Evolutionary conservation across 208 protist species (phyloP).

Genomic region (Phytomonas sp.): DNA sequence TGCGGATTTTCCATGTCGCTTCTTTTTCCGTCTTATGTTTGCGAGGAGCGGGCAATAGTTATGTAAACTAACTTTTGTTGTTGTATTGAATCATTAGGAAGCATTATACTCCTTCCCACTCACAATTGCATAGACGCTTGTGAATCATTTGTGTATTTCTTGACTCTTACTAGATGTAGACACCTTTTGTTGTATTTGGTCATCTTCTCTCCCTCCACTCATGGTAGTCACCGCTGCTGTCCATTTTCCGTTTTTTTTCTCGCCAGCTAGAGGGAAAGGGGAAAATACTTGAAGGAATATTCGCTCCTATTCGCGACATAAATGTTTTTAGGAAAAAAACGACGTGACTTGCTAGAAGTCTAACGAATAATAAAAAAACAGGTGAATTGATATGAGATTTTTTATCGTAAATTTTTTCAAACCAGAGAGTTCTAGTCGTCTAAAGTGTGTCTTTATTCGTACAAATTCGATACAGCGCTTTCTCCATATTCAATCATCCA

Average conservation of each 20-base stretch:
- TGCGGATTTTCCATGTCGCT: background rate
- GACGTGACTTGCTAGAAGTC: background rate
- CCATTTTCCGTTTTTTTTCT: background rate
- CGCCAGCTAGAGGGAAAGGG: background rate
- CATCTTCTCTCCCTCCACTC: background rate
- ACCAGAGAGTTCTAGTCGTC: background rate
- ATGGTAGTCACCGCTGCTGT: background rate
- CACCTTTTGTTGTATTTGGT: background rate
- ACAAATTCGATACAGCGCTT: background rate
- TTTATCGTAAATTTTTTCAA: background rate
- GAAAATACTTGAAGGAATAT: background rate
- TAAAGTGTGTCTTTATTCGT: background rate
- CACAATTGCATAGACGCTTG: too few relatives aligned
- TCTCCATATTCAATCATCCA: background rate
- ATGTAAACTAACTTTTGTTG: background rate
- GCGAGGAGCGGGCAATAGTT: background rate
- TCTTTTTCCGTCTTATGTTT: background rate
- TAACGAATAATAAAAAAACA: background rate
- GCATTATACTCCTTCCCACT: too few relatives aligned
- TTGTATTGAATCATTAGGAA: background rate
- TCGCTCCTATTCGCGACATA: background rate
- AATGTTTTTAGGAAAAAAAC: background rate
- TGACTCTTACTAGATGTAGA: background rate
- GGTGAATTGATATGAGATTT: background rate
- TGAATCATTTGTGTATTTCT: background rate